phyloP scores from a whole-genome alignment of 2,329 filamentous ascomycete species.

The Delphinella strobiligena region DNA sequence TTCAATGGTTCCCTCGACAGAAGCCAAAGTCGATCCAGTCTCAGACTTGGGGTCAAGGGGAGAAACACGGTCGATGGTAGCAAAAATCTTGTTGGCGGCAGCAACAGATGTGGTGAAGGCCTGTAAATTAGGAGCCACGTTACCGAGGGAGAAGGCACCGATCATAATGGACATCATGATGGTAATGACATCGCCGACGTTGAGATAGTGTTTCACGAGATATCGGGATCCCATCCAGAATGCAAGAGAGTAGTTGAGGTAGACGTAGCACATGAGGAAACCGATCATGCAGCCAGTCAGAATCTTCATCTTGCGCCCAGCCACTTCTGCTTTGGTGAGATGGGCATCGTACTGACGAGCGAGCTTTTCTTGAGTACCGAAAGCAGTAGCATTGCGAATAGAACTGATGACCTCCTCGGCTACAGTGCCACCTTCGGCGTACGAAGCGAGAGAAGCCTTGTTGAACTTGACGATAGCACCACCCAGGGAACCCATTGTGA shows the following conservation, averaged over 20 bases:
- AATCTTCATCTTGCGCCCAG: constrained; percentile 64
- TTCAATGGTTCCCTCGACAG: constrained; percentile 66
- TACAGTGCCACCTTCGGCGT: constrained; percentile 73
- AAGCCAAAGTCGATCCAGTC: constrained; percentile 59
- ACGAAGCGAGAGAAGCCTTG: constrained; percentile 64
- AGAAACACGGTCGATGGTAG: constrained; percentile 79
- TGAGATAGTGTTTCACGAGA: constrained; percentile 52
- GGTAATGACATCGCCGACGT: constrained; percentile 62
- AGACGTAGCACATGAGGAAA: constrained; percentile 71
- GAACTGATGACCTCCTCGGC: constrained; percentile 93
- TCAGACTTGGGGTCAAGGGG: constrained; percentile 67
- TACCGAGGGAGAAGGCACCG: constrained; percentile 81
- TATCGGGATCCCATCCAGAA: constrained; percentile 82
- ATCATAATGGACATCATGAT: constrained; percentile 88
- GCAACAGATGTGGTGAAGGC: constrained; percentile 75
- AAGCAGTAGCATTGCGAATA: constrained; percentile 82
- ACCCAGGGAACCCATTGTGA: constrained; percentile 64
- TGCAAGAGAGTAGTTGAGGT: constrained; percentile 73
- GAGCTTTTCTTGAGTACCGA: constrained; percentile 87
- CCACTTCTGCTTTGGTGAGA: constrained; percentile 59
- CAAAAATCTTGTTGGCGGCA: constrained; percentile 83
- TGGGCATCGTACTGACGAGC: constrained; percentile 73
- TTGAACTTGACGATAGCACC: constrained; percentile 69
- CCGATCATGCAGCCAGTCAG: constrained; percentile 68
- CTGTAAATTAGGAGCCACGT: constrained; percentile 73